Evolutionary conservation across 75 land plant species (phyloP), one percentile per base, ranked within the genome.

Genomic region (Larix kaempferi): DNA sequence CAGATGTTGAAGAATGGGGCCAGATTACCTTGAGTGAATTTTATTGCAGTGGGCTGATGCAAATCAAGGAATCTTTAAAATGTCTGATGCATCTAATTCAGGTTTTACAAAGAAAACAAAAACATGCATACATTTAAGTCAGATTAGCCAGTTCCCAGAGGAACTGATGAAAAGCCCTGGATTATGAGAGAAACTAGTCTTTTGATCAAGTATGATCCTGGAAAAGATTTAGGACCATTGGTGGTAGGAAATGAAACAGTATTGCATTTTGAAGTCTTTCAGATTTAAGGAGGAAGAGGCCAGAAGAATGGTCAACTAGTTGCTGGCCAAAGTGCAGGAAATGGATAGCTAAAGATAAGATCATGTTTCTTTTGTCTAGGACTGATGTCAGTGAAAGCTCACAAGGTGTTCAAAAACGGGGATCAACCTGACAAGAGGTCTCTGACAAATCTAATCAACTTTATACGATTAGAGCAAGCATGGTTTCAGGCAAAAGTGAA

Each of bases 1-100:
- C 94, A 56, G 95, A 94, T 79, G 95, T 94, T n/a, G 99, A 98
- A 81, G 98, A 95, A 65, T 98, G 99, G 95, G 95, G 95, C 56
- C 99, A 97, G 78, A 91, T 95, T 72, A 52, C 85, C 59, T 86
- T 95, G 64, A 86, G 95, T 75, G 92, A 87, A 90, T 95, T 72
- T 95, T 98, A 73, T 77, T 95, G 76, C 93, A 95, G 4, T 95
- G 88, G 82, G 88, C 79, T 22, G 67, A 89, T 35, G 95, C 95
- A 76, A 83, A 84, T 54, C 82, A 92, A 92, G 97, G 94, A 27
- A 84, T 86, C 76, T 82, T 84, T 0, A 73, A 75, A 76, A 87
- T 78, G 75, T 89, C 93, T 59, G 71, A 84, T 23, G 79, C 89
- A 78, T 77, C 8, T 71, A 56, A 49, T 75, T 78, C 83, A 55